Evolutionary conservation across 257 asterid genomes (phyloP), one percentile per base, ranked within the genome.

Genomic region (Solanum dulcamara): DNA sequence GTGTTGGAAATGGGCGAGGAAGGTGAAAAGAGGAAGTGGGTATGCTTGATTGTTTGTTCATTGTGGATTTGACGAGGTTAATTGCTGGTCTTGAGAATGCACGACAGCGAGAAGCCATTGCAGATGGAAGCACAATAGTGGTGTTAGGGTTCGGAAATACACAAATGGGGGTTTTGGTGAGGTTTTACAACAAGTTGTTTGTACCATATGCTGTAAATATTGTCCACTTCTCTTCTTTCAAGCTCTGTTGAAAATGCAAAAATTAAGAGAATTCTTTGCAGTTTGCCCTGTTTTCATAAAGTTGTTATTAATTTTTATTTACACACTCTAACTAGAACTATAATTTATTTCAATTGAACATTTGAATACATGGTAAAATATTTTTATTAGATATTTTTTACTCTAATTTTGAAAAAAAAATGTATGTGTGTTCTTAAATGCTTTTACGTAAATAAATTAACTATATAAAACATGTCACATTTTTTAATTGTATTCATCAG

Each of bases 31-130:
- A 24, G 57, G 89, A 50, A n/a, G 51, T 75, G n/a, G 89, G 81
- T 17, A 68, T 66, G 42, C 77, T 70, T 83, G 90, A 70, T 55
- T 95, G 93, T 89, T 92, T 92, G 13, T 91, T 37, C 57, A 90
- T 20, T 67, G 93, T 18, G 86, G 94, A 89, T 85, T 90, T 94
- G 88, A 96, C 81, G 15, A 94, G 88, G 86, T 88, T 93, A 64
- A 93, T 85, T 81, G 98, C 94, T 12, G 96, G 94, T 82, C 92
- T 92, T 79, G 98, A 92, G 77, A 96, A 83, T 44, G 91, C 33
- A 89, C 98, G 91, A 92, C 84, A 94, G 40, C 98, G 94, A 83
- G 90, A 87, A 22, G 99, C 93, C 93, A 91, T 90, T 82, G 89
- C 77, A 86, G 84, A 57, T 66, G 82, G 82, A 15, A 32, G 30